Base-by-base conservation (phyloP, 768 basidiomycete species). In the Candolleomyces efflorescens region DNA sequence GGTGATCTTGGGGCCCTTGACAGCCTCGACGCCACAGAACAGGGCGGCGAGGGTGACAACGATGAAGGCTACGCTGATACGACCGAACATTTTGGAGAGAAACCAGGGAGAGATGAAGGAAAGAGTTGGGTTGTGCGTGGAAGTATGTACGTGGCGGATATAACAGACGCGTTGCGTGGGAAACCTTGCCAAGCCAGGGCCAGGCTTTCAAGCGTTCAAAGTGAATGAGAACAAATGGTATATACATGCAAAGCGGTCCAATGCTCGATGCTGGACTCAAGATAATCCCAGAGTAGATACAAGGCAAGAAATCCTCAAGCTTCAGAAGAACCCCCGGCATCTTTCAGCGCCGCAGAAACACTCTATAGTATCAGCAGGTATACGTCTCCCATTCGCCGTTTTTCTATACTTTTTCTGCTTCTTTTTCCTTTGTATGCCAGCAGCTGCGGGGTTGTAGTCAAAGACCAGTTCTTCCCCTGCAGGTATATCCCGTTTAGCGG, bases 1-100 rank as follows among this genome's bases (percentile, higher is more conserved):
- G 47, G 96, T 97, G 65, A 98, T 87, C 74, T 81, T 86, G 13
- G 96, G 96, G 15, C 89, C 87, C 66, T 92, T 95, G 32, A 84
- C 82, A 12, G 93, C 93, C 62, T 94, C 88, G 9, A 75, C 91
- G 32, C 83, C 82, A 65, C 84, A 88, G 74, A 92, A 85, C 65
- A 90, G 75, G 0, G 89, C 85, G 10, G 82, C 83, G 56, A 91
- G 53, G 24, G 87, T 80, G 45, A 89, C 74, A 54, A 86, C 68
- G 47, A 89, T 67, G 60, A 91, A 79, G 37, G 79, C 80, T 58
- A 90, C 69, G 17, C 84, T 82, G 50, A 86, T 69, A 60, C 83
- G 83, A 60, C 82, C 78, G 64, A 90, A 84, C 81, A 89, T 85
- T 68, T 49, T 55, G 54, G 55, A 62, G 61, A 61, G 58, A 56